Percentiles rank a stretch among this genome's conserved stretches.
These are phyloP conservation scores for Cytospora piceae DNA, from an alignment of 2,329 filamentous ascomycete species.

Conservation along the genomic window DNA sequence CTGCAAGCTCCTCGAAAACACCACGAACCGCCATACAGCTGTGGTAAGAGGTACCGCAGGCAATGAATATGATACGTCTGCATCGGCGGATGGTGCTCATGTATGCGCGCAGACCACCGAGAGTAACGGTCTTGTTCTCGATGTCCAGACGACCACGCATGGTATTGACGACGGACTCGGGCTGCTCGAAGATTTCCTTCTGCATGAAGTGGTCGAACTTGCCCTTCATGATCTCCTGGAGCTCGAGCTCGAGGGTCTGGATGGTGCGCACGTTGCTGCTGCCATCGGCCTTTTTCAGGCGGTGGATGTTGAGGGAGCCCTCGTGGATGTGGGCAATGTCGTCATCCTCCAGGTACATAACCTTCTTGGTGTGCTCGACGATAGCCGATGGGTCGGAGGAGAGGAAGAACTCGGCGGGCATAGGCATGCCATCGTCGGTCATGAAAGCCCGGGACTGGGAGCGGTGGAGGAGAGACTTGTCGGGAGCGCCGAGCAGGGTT, in stretches of 20 bases:
- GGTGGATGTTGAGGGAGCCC: conserved; percentile 98
- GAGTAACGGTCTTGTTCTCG: conserved; percentile 90
- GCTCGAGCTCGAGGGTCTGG: conserved; percentile 97
- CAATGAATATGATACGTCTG: conserved; percentile 97
- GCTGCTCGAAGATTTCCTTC: conserved; percentile 99
- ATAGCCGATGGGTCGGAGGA: conserved; percentile 98
- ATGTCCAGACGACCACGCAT: conserved; percentile 98
- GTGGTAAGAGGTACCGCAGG: conserved; percentile 97
- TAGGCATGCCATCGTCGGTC: conserved; percentile 96
- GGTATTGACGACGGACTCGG: conserved; percentile 98
- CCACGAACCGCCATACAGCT: conserved; percentile 99
- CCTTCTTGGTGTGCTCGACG: conserved; percentile 99
- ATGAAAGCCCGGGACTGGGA: conserved; percentile 99
- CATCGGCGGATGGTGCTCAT: conserved; percentile 95
- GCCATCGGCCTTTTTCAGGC: conserved; percentile 93
- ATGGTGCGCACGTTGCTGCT: conserved; percentile 97
- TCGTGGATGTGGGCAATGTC: conserved; percentile 99
- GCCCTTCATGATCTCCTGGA: conserved; percentile 99
- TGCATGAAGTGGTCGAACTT: conserved; percentile 99
- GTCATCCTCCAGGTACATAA: conserved; percentile 98
- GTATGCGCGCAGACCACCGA: conserved; percentile 95
- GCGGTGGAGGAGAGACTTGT: conserved; percentile 97
- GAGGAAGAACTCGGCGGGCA: conserved; percentile 98
- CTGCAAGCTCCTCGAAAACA: conserved; percentile 95
- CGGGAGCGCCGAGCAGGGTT: conserved; percentile 81